Base-by-base conservation (phyloP, 2,329 filamentous ascomycete genomes). In the Fusarium proliferatum region DNA sequence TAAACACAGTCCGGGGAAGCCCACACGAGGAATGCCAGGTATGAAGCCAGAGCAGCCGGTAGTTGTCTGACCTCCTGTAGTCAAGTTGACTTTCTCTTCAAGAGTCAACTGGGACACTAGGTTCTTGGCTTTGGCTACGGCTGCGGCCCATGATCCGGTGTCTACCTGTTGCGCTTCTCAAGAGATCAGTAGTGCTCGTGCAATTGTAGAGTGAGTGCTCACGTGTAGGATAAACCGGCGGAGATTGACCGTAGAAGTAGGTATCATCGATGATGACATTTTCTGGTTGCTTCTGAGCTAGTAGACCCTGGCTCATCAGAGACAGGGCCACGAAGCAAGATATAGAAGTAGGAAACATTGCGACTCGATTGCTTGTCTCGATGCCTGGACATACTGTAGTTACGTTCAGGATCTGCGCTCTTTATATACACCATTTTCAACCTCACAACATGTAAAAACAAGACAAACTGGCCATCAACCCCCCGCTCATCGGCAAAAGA, bases 81-180 rank as follows among this genome's bases (percentile, higher is more conserved):
- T 69, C n/a, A 69, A 12, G 58, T 69, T 69, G 36, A 69, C 67
- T 16, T 69, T 69, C n/a, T 69, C 67, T 23, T 69, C 58, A 6
- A 69, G 64, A 2, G 67, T 69, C 26, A 69, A 34, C 4, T 69
- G 49, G 0, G 64, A 51, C 0, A 69, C 67, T 7, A 69, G 9
- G 2, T 36, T 34, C 16, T 64, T 57, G 1, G 67, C 67, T 10
- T 69, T 69, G 17, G 43, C 21, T 8, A 69, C 30, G 1, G 67
- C 64, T 1, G 16, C 9, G 0, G 58, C 45, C 67, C 67, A 69
- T 5, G 64, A 30, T 13, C 65, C 65, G 1, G 38, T 39, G 7
- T 68, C 48, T 1, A 34, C 28, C 23, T 68, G 65, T 16, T 68
- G 42, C 6, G 65, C 65, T 52, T 2, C 2, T 36, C 12, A 6